These are phyloP conservation scores for Fraxinus floribunda DNA, from an alignment of 305 asterid species.

Conservation along the genomic window DNA sequence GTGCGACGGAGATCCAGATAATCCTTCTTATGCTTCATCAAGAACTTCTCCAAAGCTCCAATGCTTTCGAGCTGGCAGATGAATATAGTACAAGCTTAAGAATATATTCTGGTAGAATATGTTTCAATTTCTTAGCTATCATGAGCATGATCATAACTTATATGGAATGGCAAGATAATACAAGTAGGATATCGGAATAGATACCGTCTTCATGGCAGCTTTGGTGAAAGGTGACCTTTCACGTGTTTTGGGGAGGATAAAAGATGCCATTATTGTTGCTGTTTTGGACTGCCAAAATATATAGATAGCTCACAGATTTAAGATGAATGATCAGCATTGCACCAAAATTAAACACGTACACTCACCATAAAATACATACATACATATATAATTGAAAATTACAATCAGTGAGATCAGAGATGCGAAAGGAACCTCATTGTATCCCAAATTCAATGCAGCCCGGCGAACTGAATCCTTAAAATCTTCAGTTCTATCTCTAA, in stretches of 20 bases:
- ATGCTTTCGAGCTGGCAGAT: conserved; percentile 72
- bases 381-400: neutral
- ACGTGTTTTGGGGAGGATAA: conserved; percentile 67
- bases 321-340: neutral
- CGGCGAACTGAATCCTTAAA: conserved; percentile 77
- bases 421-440: conserved; percentile 54
- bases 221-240: conserved; percentile 69
- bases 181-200: conserved; percentile 1
- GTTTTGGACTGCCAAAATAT: conserved; percentile 61
- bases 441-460: conserved; percentile 72
- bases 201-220: conserved; percentile 82
- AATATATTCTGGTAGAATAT: neutral
- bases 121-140: neutral
- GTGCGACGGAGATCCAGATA: conserved; percentile 83
- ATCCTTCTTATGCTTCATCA: conserved; percentile 87
- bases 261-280: conserved; percentile 76
- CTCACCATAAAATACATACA: neutral
- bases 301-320: conserved; percentile 18
- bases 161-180: neutral
- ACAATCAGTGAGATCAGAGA: neutral
- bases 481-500: conserved; percentile 87
- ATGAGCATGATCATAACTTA: neutral
- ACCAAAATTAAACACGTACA: neutral
- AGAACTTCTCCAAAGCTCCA: conserved; percentile 70
- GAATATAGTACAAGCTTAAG: conserved; percentile 13